Conservation (phyloP, 2,329 filamentous ascomycete species). For the Talaromyces marneffei region DNA sequence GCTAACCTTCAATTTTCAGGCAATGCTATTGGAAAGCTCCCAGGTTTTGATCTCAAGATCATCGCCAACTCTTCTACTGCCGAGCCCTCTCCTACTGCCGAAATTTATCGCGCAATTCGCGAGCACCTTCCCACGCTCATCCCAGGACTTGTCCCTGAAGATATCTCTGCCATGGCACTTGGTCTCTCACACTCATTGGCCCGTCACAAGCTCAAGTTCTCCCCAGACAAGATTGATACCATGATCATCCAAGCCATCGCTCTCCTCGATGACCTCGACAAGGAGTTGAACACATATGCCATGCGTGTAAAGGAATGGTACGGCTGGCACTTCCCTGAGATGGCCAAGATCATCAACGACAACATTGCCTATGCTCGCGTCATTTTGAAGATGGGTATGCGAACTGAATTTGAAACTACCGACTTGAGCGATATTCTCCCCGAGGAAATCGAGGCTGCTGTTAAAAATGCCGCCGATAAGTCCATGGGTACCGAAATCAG, state of each 20-base stretch:
- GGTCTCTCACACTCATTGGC: constrained; percentile 96
- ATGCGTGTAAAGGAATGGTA: constrained; percentile 99
- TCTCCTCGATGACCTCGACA: constrained; percentile 91
- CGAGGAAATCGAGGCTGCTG: constrained; percentile 84
- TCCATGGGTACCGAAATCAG: constrained; percentile 99
- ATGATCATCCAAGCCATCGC: constrained; percentile 99
- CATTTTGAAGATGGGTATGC: constrained; percentile 82
- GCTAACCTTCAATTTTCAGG: constrained; percentile 37
- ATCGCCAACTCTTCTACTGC: constrained; percentile 75
- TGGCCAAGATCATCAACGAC: constrained; percentile 95
- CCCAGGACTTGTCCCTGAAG: constrained; percentile 75
- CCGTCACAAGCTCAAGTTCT: constrained; percentile 97
- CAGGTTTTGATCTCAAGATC: constrained; percentile 75
- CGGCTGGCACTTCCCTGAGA: constrained; percentile 98
- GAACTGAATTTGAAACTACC: constrained; percentile 66
- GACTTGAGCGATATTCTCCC: constrained; percentile 88
- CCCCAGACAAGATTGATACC: constrained; percentile 95
- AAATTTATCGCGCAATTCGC: constrained; percentile 91
- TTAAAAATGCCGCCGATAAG: constrained; percentile 92
- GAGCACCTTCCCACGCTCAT: constrained; percentile 86
- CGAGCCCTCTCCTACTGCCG: constrained; percentile 70
- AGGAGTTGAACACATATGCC: constrained; percentile 96
- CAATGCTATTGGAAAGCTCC: constrained; percentile 85
- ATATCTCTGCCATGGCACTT: constrained; percentile 88
- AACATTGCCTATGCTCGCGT: constrained; percentile 90